Conservation (phyloP, 164 flowering plant genomes). For the Amborella trichopoda region DNA sequence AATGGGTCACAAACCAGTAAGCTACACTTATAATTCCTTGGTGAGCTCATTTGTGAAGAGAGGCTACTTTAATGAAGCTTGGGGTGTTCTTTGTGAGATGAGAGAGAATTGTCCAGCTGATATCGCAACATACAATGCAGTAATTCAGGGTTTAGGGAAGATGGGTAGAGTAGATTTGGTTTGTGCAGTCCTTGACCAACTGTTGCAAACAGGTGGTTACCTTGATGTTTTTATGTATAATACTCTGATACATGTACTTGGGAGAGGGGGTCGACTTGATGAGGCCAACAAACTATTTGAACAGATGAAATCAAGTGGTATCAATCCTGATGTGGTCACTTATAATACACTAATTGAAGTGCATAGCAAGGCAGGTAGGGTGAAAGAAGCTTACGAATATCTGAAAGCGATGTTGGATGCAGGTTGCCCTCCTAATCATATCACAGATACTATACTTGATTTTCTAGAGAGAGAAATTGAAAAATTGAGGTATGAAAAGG, state of each 20-base stretch:
- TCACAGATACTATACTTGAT: constrained; percentile 78
- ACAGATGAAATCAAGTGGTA: constrained; percentile 71
- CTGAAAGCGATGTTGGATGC: constrained; percentile 83
- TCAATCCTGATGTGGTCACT: constrained; percentile 85
- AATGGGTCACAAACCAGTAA: constrained; percentile 45
- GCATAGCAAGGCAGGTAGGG: constrained; percentile 63
- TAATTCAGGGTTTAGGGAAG: constrained; percentile 84
- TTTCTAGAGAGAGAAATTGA: constrained; percentile 70
- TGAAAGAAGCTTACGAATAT: constrained; percentile 71
- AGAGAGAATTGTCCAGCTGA: constrained; percentile 75
- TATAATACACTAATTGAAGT: constrained; percentile 82
- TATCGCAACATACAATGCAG: constrained; percentile 76
- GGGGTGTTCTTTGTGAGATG: constrained; percentile 69
- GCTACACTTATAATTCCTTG: constrained; percentile 79
- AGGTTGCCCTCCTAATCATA: constrained; percentile 77
- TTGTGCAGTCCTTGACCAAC: constrained; percentile 50
- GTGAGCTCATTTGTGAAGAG: constrained; percentile 88
- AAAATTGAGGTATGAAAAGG: constrained; percentile 44
- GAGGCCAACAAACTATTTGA: constrained; percentile 59
- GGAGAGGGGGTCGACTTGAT: constrained; percentile 69
- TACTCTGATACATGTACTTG: constrained; percentile 74
- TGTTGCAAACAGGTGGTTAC: constrained; percentile 71
- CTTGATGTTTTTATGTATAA: constrained; percentile 95
- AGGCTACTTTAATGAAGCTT: constrained; percentile 76
- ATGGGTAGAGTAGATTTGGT: constrained; percentile 91